Percentiles rank a stretch among this genome's conserved stretches.
These are phyloP conservation scores for Veloboletus limbatus DNA, from an alignment of 1,284 basidiomycete genomes.

Conservation along the genomic window DNA sequence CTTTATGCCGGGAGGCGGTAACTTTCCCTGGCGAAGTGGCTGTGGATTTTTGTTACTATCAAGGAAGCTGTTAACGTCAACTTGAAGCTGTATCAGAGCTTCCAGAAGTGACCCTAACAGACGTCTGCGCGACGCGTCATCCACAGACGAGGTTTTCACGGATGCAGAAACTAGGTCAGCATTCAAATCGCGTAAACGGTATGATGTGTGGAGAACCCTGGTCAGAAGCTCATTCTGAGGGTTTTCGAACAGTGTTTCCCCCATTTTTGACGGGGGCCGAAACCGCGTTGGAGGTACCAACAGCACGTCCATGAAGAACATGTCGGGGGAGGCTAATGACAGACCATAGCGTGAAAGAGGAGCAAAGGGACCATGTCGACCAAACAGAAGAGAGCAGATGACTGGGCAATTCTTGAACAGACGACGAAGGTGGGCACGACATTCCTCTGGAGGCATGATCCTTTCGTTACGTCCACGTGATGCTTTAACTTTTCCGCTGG, in stretches of 20 bases:
- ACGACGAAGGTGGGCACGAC: constrained; percentile 87
- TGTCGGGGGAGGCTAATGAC: constrained; percentile 79
- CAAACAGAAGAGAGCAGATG: constrained; percentile 87
- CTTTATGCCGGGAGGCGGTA: constrained; percentile 95
- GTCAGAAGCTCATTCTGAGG: constrained; percentile 95
- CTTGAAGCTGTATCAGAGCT: constrained; percentile 84
- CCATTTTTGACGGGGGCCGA: constrained; percentile 91
- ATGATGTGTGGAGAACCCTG: constrained; percentile 79
- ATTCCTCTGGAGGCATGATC: constrained; percentile 88
- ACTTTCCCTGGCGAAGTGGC: constrained; percentile 80
- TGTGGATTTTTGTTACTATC: constrained; percentile 96
- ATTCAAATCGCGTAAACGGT: constrained; percentile 79
- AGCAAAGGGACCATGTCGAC: constrained; percentile 87
- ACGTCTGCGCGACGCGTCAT: constrained; percentile 56
- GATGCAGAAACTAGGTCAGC: constrained; percentile 61
- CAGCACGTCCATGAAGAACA: constrained; percentile 96
- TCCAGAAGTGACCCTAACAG: constrained; percentile 77
- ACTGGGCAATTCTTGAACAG: constrained; percentile 84
- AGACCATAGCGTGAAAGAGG: constrained; percentile 52
- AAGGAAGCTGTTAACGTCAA: constrained; percentile 96
- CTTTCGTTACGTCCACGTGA: constrained; percentile 81
- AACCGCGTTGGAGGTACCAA: constrained; percentile 95
- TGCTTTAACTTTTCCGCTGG: constrained; percentile 76
- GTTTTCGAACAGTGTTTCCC: constrained; percentile 93
- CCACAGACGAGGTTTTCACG: constrained; percentile 53